phyloP scores from a whole-genome alignment of 1,284 basidiomycete species.

The Puccinia triticina region DNA sequence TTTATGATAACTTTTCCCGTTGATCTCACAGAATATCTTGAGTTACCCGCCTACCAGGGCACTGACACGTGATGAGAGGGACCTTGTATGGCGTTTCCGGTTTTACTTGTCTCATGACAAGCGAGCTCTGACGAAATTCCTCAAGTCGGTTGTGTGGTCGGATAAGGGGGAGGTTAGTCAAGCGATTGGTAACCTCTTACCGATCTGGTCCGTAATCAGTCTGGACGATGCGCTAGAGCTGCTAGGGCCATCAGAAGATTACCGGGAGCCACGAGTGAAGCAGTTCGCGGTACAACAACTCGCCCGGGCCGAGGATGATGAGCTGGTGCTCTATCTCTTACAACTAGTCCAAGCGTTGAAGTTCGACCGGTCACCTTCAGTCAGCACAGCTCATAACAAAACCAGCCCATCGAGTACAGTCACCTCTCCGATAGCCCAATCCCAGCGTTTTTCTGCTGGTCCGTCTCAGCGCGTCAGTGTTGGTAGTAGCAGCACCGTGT shows the following conservation, averaged over 20 bases:
- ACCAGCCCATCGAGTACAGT: constrained; percentile 60
- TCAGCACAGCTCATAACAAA: constrained; percentile 52
- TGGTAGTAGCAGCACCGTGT: constrained; percentile 62
- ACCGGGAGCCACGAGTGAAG: constrained; percentile 84
- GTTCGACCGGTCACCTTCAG: constrained; percentile 68
- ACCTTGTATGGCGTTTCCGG: constrained; percentile 96
- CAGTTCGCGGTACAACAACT: constrained; percentile 92
- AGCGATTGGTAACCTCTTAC: constrained; percentile 91
- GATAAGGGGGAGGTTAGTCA: constrained; percentile 95
- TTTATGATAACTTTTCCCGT: background rate
- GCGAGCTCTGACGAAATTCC: constrained; percentile 83
- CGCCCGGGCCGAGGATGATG: constrained; percentile 92
- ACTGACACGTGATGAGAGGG: constrained; percentile 88
- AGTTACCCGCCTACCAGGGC: constrained; percentile 85
- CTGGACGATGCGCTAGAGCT: constrained; percentile 95
- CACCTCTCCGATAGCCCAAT: constrained; percentile 51
- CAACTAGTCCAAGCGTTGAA: constrained; percentile 98
- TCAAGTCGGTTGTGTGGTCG: constrained; percentile 96
- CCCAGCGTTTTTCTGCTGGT: constrained; percentile 37
- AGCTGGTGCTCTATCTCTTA: constrained; percentile 86
- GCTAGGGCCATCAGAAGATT: constrained; percentile 75
- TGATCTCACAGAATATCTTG: constrained; percentile 73
- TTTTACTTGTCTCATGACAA: constrained; percentile 92
- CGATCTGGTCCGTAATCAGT: constrained; percentile 95
- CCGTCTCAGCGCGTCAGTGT: constrained; percentile 45